phyloP scores from a whole-genome alignment of 345 rosid species.

The Lepidium africanum region DNA sequence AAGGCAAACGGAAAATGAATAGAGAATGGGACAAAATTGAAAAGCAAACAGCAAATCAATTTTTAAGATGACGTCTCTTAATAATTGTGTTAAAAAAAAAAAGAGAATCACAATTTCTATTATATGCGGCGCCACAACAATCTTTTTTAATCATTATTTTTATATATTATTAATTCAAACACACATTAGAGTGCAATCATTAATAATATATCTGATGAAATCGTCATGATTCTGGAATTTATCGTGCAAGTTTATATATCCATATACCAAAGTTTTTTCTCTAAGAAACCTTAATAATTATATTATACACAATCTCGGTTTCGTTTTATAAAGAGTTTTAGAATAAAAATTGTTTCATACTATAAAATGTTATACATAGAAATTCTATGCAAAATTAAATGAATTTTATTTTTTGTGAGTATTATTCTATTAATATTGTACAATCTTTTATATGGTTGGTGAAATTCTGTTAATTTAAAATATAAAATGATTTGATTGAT shows the following conservation, averaged over 20 bases:
- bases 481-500: too few species aligned
- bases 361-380: too few species aligned
- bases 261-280: neutral
- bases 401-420: too few species aligned
- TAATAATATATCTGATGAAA: neutral
- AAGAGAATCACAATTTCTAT: neutral
- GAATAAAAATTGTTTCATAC: too few species aligned
- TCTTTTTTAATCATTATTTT: neutral
- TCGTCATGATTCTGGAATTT: neutral
- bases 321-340: too few species aligned
- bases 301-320: too few species aligned
- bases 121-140: slow-evolving; percentile 29
- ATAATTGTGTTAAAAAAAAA: neutral
- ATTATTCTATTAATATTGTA: too few species aligned
- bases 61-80: slow-evolving; percentile 18
- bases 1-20: slow-evolving; percentile 1
- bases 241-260: neutral
- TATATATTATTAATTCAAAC: neutral
- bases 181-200: slow-evolving; percentile 6
- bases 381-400: too few species aligned
- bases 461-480: too few species aligned
- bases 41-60: neutral
- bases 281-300: neutral
- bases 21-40: slow-evolving; percentile 9
- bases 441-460: too few species aligned